Percentiles rank a stretch among this genome's conserved stretches.
Conservation (phyloP, 1,139 yeast genomes). For the Kodamaea derodonti region DNA sequence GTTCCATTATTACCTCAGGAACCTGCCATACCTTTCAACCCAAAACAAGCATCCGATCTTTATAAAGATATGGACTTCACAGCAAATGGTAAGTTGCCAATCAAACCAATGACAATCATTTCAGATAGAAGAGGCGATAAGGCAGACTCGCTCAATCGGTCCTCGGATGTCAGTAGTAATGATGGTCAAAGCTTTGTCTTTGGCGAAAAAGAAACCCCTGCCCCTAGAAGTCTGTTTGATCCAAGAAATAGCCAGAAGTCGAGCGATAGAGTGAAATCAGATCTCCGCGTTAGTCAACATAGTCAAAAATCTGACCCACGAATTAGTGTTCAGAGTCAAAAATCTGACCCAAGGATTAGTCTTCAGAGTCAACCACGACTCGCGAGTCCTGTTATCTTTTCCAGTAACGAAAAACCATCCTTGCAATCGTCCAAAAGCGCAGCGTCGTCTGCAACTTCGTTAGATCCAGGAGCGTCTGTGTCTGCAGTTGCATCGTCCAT, state of each 20-base stretch:
- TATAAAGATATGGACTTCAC: conserved; percentile 42
- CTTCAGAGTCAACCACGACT: too few relatives aligned
- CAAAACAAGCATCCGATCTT: conserved; percentile 11
- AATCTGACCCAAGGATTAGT: background rate
- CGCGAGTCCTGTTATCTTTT: too few relatives aligned
- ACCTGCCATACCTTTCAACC: background rate
- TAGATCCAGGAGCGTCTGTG: conserved; percentile 21
- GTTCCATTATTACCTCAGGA: background rate
- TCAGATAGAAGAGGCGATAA: conserved; percentile 3
- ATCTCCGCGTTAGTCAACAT: background rate
- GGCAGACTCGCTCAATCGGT: background rate
- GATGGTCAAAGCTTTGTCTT: conserved; percentile 36
- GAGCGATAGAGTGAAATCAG: too few relatives aligned
- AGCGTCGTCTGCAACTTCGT: background rate
- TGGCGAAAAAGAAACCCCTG: conserved; percentile 5
- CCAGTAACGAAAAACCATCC: too few relatives aligned
- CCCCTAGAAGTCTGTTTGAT: background rate
- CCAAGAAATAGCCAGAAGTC: background rate
- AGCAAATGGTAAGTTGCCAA: conserved; percentile 40
- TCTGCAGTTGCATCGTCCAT: conserved; percentile 15
- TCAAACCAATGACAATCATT: conserved; percentile 39
- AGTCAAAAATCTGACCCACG: background rate
- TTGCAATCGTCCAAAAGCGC: too few relatives aligned
- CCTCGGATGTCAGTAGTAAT: conserved; percentile 3
- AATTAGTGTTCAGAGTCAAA: background rate